phyloP scores from a whole-genome alignment of 2,329 filamentous ascomycete species.

The Hortaea sp. region DNA sequence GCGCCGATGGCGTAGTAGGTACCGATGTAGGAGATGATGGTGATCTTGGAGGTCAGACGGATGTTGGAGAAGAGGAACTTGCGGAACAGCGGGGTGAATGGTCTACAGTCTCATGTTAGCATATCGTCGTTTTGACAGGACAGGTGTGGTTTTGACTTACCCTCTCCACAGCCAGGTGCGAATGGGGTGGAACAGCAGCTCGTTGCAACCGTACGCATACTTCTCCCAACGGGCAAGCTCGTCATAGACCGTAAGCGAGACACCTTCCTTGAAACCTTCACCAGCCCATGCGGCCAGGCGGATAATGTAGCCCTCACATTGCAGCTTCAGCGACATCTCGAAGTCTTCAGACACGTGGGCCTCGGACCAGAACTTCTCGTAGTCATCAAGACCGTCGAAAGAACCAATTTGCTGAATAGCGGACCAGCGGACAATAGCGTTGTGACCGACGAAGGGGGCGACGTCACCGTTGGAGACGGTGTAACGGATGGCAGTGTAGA shows the following conservation, averaged over 20 bases:
- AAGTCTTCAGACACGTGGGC: slow-evolving; percentile 69
- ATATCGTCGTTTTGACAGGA: not conserved
- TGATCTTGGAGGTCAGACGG: slow-evolving; percentile 56
- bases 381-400: slow-evolving; percentile 43
- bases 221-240: slow-evolving; percentile 65
- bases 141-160: slow-evolving; percentile 1
- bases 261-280: slow-evolving; percentile 63
- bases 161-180: slow-evolving; percentile 45
- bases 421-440: slow-evolving; percentile 63
- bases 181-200: slow-evolving; percentile 60
- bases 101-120: slow-evolving; percentile 31
- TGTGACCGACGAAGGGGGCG: slow-evolving; percentile 68
- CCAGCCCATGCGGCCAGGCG: slow-evolving; percentile 60
- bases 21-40: slow-evolving; percentile 60
- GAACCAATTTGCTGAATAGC: slow-evolving; percentile 51
- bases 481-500: slow-evolving; percentile 64
- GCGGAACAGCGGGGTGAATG: slow-evolving; percentile 56
- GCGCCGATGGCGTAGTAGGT: slow-evolving; percentile 64
- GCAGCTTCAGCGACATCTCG: slow-evolving; percentile 62
- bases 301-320: slow-evolving; percentile 57
- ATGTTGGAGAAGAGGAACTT: slow-evolving; percentile 53
- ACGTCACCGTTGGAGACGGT: slow-evolving; percentile 62
- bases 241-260: slow-evolving; percentile 63
- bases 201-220: slow-evolving; percentile 62
- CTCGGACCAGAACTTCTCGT: slow-evolving; percentile 65